A percentile compares a stretch with the other conserved stretches of the same genome.
These are phyloP conservation scores for Hygrophorus russula DNA, from an alignment of 768 basidiomycete species.

Conservation along the genomic window DNA sequence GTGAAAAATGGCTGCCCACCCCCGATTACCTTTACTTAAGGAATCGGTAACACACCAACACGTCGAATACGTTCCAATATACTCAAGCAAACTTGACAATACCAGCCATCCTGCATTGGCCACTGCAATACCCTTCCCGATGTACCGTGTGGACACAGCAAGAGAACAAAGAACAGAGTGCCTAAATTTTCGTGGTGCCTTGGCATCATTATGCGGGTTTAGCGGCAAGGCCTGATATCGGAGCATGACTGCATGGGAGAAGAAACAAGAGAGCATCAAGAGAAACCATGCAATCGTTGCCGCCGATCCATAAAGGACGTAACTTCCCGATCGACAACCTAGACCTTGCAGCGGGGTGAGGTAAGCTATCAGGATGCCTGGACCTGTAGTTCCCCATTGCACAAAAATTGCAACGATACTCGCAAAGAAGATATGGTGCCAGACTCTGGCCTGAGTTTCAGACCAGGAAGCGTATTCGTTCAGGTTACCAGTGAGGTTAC, in stretches of 20 bases:
- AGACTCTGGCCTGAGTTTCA: conserved; percentile 1
- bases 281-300: conserved; percentile 19
- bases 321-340: conserved; percentile 22
- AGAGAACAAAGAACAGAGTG: conserved; percentile 4
- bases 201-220: too few relatives aligned
- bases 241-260: conserved; percentile 8
- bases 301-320: conserved; percentile 16
- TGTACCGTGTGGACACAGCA: conserved; percentile 3
- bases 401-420: neutral
- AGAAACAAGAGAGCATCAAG: conserved; percentile 15
- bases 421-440: neutral
- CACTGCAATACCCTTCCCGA: conserved; percentile 8
- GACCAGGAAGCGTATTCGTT: neutral
- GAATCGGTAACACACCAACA: conserved; percentile 11
- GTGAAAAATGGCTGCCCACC: neutral
- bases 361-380: conserved; percentile 41
- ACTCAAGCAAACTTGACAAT: conserved; percentile 7
- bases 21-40: neutral
- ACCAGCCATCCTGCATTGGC: conserved; percentile 10
- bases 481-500: too few relatives aligned
- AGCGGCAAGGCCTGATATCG: neutral
- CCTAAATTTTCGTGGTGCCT: too few relatives aligned
- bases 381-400: conserved; percentile 29
- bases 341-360: conserved; percentile 23
- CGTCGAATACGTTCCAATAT: conserved; percentile 8